phyloP scores from a whole-genome alignment of 129 eudicot species.

The Deinandra increscens region DNA sequence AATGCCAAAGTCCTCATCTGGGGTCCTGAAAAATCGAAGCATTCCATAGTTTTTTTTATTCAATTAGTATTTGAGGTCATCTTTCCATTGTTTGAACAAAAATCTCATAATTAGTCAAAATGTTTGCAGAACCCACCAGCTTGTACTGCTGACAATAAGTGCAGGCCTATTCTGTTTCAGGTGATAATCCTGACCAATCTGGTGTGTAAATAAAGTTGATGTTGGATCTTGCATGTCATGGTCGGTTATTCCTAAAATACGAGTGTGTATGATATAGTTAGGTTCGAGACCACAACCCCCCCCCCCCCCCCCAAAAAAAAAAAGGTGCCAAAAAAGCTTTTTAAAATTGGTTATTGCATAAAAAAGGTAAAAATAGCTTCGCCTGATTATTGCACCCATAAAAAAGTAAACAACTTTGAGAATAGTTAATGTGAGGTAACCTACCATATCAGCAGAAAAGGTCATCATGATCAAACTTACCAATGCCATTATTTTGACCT shows the following conservation, averaged over 20 bases:
- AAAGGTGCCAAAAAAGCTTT: background rate
- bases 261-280: constrained; percentile 16
- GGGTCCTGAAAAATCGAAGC: constrained; percentile 62
- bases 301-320: constrained; percentile 1
- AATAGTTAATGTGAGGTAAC: background rate
- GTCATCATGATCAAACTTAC: background rate
- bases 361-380: background rate
- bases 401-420: background rate
- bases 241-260: constrained; percentile 37
- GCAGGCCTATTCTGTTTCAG: constrained; percentile 82
- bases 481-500: background rate
- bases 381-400: background rate
- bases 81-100: constrained; percentile 12
- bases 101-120: background rate
- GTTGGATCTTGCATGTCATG: constrained; percentile 36
- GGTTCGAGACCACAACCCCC: background rate
- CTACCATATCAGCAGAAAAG: constrained; percentile 1
- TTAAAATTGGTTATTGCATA: background rate
- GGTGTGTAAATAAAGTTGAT: constrained; percentile 61
- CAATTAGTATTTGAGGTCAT: background rate
- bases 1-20: constrained; percentile 94
- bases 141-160: constrained; percentile 91
- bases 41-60: background rate
- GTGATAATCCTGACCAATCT: constrained; percentile 40
- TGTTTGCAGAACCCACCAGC: constrained; percentile 67